Evolutionary conservation across 306 rosid genomes (phyloP).

Genomic region (Malus fusca): DNA sequence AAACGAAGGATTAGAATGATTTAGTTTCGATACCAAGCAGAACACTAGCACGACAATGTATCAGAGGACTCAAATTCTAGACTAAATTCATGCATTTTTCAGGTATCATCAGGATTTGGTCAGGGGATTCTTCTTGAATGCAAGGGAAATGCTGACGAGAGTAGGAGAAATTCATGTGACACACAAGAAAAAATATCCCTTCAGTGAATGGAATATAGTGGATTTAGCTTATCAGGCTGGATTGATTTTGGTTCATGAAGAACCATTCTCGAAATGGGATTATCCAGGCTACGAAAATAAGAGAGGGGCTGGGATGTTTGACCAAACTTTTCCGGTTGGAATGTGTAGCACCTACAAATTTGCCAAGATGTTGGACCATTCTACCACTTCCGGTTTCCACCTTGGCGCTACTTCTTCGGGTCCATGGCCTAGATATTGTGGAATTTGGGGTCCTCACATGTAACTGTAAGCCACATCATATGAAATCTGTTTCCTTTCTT

Average conservation of each 20-base stretch:
- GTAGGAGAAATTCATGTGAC: conserved; percentile 40
- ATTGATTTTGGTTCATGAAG: background rate
- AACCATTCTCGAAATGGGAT: background rate
- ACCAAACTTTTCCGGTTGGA: conserved; percentile 23
- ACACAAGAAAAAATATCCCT: conserved; percentile 34
- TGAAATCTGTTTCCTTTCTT: background rate
- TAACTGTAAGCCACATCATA: background rate
- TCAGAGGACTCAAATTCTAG: background rate
- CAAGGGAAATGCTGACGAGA: background rate
- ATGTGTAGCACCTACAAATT: conserved; percentile 17
- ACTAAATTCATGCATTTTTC: background rate
- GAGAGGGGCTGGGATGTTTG: conserved; percentile 20
- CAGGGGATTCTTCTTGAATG: conserved; percentile 23
- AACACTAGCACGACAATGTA: background rate
- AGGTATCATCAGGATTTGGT: conserved; percentile 27
- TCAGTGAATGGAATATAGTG: conserved; percentile 21
- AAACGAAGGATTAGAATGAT: background rate
- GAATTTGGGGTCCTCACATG: background rate
- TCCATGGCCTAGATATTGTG: background rate
- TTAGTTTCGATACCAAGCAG: background rate
- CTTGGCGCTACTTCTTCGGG: background rate
- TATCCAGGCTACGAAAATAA: conserved; percentile 29
- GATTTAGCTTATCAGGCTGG: background rate
- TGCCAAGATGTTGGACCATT: background rate
- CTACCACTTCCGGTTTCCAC: background rate